A percentile compares a stretch with the other conserved stretches of the same genome.
These are phyloP conservation scores for Galerina sulciceps DNA, from an alignment of 768 basidiomycete genomes.

Conservation along the genomic window DNA sequence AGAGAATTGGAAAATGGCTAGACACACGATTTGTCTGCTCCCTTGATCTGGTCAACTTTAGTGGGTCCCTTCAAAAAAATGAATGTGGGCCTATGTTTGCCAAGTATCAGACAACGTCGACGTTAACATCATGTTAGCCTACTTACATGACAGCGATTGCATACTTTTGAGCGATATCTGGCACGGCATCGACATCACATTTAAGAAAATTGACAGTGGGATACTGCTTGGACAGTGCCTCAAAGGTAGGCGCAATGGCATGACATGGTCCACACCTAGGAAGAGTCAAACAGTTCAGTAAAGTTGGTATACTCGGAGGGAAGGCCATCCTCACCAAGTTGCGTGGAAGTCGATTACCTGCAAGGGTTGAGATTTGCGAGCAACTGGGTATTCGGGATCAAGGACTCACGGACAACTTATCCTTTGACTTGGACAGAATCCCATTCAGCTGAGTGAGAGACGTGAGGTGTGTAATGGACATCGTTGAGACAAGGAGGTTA, in stretches of 20 bases:
- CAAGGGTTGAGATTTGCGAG: not conserved
- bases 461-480: conserved; percentile 60
- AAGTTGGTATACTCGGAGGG: not conserved
- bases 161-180: conserved; percentile 69
- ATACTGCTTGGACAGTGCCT: conserved; percentile 71
- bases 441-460: conserved; percentile 67
- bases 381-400: not conserved
- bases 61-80: conserved; percentile 70
- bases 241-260: conserved; percentile 77
- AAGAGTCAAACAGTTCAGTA: not conserved
- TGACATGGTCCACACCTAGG: conserved; percentile 89
- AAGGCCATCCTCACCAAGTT: conserved; percentile 56
- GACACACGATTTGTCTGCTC: conserved; percentile 68
- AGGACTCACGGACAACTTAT: conserved; percentile 63
- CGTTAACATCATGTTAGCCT: no score
- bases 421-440: conserved; percentile 59
- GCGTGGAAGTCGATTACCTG: conserved; percentile 91
- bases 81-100: conserved; percentile 75
- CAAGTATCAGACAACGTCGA: not conserved
- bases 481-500: conserved; percentile 1
- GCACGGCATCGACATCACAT: conserved; percentile 75
- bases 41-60: conserved; percentile 74
- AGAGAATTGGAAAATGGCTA: not conserved
- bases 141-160: conserved; percentile 74
- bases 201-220: conserved; percentile 81